Percentiles rank a stretch among this genome's conserved stretches.
These are phyloP conservation scores for Quercus alba DNA, from an alignment of 306 rosid genomes.

Conservation along the genomic window DNA sequence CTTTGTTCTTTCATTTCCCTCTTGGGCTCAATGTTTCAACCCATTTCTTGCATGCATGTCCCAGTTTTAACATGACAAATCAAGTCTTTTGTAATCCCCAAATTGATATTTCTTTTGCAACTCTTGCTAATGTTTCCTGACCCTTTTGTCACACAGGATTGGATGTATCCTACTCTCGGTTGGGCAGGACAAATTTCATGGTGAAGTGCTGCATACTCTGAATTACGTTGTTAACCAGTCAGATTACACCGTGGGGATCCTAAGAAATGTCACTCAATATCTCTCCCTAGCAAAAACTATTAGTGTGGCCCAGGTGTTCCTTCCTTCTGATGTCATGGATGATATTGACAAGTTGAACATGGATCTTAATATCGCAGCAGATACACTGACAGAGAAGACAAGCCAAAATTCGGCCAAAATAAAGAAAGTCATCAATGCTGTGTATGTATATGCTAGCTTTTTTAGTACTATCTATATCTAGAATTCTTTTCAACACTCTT, in stretches of 20 bases:
- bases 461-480: slow-evolving; percentile 8
- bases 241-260: slow-evolving; percentile 74
- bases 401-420: slow-evolving; percentile 61
- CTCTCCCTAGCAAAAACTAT: slow-evolving; percentile 92
- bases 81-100: background rate
- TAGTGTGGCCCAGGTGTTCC: slow-evolving; percentile 66
- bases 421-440: slow-evolving; percentile 57
- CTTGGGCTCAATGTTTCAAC: background rate
- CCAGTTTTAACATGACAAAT: background rate
- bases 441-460: slow-evolving; percentile 53
- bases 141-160: slow-evolving; percentile 54
- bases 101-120: background rate
- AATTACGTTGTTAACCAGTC: slow-evolving; percentile 90
- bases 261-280: slow-evolving; percentile 85
- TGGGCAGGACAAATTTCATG: slow-evolving; percentile 80
- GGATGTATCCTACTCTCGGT: slow-evolving; percentile 86
- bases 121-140: slow-evolving; percentile 21
- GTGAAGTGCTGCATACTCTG: slow-evolving; percentile 71
- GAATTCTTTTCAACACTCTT: background rate
- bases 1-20: background rate
- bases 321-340: slow-evolving; percentile 78
- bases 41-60: background rate
- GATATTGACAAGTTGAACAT: slow-evolving; percentile 69
- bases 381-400: slow-evolving; percentile 64
- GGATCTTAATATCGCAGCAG: slow-evolving; percentile 76